These are phyloP conservation scores for Microsporum canis DNA, from an alignment of 2,329 filamentous ascomycete species.

Conservation along the genomic window DNA sequence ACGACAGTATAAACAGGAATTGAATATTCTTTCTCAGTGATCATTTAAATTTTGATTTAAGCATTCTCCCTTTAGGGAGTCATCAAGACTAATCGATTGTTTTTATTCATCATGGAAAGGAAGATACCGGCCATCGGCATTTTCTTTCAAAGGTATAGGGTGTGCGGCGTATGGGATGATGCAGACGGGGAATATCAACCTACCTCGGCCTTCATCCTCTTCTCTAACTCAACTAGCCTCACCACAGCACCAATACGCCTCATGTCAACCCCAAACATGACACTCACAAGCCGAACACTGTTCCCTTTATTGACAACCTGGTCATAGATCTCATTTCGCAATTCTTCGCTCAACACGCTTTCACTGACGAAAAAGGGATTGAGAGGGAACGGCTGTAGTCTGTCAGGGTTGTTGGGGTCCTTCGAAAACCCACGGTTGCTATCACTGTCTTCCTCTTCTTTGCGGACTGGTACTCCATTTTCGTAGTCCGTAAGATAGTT, in stretches of 20 bases:
- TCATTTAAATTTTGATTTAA: conserved; percentile 56
- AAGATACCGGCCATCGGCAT: background rate
- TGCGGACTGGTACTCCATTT: conserved; percentile 9
- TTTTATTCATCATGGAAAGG: conserved; percentile 52
- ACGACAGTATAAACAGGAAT: too few relatives aligned
- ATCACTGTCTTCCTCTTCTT: too few relatives aligned
- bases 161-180: background rate
- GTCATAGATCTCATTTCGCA: conserved; percentile 62
- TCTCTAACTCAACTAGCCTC: conserved; percentile 74
- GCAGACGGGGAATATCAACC: conserved; percentile 30
- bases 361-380: conserved; percentile 62
- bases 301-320: conserved; percentile 55
- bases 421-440: too few relatives aligned
- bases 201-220: conserved; percentile 64
- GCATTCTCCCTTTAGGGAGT: conserved; percentile 44
- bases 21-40: conserved; percentile 47
- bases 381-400: conserved; percentile 55
- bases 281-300: conserved; percentile 64
- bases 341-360: conserved; percentile 59
- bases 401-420: too few relatives aligned
- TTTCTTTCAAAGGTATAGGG: background rate
- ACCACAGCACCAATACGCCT: conserved; percentile 76
- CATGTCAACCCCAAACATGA: conserved; percentile 66
- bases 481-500: conserved; percentile 48
- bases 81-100: conserved; percentile 98